Conservation (phyloP, 2,329 filamentous ascomycete genomes). For the Claviceps maximensis region DNA sequence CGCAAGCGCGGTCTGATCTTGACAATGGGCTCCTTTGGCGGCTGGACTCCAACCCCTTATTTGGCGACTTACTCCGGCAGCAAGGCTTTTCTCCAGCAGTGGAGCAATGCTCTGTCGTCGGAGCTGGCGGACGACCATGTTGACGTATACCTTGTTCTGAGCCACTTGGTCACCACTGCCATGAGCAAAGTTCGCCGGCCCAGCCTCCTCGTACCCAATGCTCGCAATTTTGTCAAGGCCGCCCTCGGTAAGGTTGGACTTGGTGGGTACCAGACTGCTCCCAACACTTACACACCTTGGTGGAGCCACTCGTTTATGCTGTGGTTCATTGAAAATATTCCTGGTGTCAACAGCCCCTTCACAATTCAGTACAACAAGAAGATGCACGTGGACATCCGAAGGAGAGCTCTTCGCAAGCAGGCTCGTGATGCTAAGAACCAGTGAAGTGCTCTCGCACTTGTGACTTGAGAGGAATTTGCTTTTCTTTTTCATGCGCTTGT, state of each 20-base stretch:
- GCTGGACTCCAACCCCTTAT: slow-evolving; percentile 80
- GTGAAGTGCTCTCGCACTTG: slow-evolving; percentile 10
- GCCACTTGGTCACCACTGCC: slow-evolving; percentile 84
- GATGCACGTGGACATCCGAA: slow-evolving; percentile 76
- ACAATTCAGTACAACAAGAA: slow-evolving; percentile 38
- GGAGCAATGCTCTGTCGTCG: slow-evolving; percentile 73
- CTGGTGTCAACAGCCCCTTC: slow-evolving; percentile 35
- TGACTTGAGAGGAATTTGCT: background rate
- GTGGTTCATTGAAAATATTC: slow-evolving; percentile 56
- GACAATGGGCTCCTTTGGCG: slow-evolving; percentile 95
- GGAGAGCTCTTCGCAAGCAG: slow-evolving; percentile 69
- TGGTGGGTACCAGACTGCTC: slow-evolving; percentile 64
- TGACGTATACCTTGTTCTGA: slow-evolving; percentile 81
- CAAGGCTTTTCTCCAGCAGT: slow-evolving; percentile 96
- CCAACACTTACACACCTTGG: slow-evolving; percentile 79
- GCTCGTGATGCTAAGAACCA: slow-evolving; percentile 68
- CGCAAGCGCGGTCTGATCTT: slow-evolving; percentile 80
- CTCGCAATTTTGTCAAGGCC: slow-evolving; percentile 68
- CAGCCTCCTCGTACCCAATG: slow-evolving; percentile 65
- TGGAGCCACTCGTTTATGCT: slow-evolving; percentile 87
- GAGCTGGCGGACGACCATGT: slow-evolving; percentile 74
- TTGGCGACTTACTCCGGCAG: slow-evolving; percentile 93
- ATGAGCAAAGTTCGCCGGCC: slow-evolving; percentile 92
- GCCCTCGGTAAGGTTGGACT: slow-evolving; percentile 70
- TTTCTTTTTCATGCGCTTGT: background rate